Base-by-base conservation (phyloP, 1,284 basidiomycete genomes). In the Fomitopsis betulina region DNA sequence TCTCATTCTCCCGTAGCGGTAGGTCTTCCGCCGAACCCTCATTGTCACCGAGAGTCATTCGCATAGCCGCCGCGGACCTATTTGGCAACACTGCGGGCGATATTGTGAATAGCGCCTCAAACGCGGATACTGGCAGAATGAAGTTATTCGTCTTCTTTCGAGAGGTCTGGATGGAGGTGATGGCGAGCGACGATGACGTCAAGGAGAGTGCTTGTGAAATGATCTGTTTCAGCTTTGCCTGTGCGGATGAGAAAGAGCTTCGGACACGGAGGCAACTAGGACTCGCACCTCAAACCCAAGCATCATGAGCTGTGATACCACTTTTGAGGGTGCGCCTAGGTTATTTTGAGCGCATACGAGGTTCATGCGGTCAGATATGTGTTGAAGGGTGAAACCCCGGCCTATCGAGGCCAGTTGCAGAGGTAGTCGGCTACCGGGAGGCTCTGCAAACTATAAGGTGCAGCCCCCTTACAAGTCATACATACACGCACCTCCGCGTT, bases 211-310 rank as follows among this genome's bases (percentile, higher is more conserved):
- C 87, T 67, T 88, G 87, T 0, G 85, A 87, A 60, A 93, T 86
- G 17, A 93, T 78, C 60, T 92, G 88, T 68, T 93, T 93, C 8
- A 93, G 76, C 68, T 91, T 91, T 9, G 87, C 87, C 89, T 91
- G 57, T 27, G 38, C 17, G 49, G 9, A 54, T n/a, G n/a, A 2
- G 3, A 47, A 42, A 52, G 51, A 55, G 39, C 30, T 55, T 6
- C 35, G 42, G 10, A 8, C 12, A 17, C 17, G 7, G 13, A 12
- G 7, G 13, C 32, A 23, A 33, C 9, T 32, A 5, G 10, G 9
- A 23, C 3, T 25, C 27, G 17, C 58, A 88, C 89, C 76, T 93
- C 89, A 65, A 87, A 87, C 2, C 90, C 91, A 47, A 90, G 79
- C 71, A 85, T 83, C 77, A 92, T 80, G 4, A 93, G 75, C 5